Base-by-base conservation (phyloP, 176 grass and related monocot species). In the Lolium rigidum region DNA sequence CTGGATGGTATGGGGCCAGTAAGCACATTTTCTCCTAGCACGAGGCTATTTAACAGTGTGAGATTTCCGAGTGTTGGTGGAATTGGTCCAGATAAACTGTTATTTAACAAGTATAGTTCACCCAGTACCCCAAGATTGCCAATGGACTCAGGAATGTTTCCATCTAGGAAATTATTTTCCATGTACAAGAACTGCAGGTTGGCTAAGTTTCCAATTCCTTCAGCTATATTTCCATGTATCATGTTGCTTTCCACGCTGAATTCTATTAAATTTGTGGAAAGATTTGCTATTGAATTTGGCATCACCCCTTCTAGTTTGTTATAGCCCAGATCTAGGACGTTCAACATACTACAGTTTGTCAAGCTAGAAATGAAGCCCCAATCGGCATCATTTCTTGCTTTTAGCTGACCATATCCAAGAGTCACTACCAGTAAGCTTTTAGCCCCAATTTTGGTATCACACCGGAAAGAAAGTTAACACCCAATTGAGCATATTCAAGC, bases 181-280 rank as follows among this genome's bases (percentile, higher is more conserved):
- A 81, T 1, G 2, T 12, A 5, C 43, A 48, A 67, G 9, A 0
- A 0, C 67, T 66, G 10, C 22, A 81, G 49, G 61, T 50, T 50
- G 47, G 67, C 10, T 50, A 81, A 22, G 18, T 67, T 81, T 81
- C 61, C 79, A 81, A 81, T 49, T 67, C 61, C 61, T 66, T 81
- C 44, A 37, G 79, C 61, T 81, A 67, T 81, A 28, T n/a, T 67
- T 28, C 79, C 77, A 13, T 39, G 4, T 46, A 64, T 3, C 22
- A 16, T 28, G 77, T 79, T 79, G 16, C 0, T 5, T 17, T 2
- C 2, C 2, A 47, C 1, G 54, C 14, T 6, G 39, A 63, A 28
- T 1, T 28, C 2, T 63, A 2, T 16, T 8, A 80, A 66, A 12
- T 63, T 59, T 63, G 57, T 80, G 9, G 77, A 80, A 47, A 80